These are phyloP conservation scores for Didymella pomorum DNA, from an alignment of 2,329 filamentous ascomycete species.

Conservation along the genomic window DNA sequence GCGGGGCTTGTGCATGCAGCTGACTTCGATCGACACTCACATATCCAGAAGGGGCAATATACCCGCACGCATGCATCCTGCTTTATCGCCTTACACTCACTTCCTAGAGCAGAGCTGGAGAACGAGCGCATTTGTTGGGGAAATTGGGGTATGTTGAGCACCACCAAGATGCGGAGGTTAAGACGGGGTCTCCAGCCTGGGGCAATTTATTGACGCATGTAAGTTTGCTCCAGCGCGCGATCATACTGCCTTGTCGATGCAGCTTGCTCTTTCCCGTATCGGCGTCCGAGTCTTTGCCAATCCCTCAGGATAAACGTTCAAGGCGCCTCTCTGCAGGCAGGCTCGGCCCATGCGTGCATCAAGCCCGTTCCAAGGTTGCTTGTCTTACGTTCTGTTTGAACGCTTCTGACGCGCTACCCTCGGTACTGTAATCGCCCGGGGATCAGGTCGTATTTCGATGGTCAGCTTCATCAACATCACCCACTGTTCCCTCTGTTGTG, in stretches of 20 bases:
- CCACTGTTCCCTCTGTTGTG: neutral
- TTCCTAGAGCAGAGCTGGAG: slow-evolving; percentile 13
- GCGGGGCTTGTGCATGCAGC: slow-evolving; percentile 14
- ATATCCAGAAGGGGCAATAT: slow-evolving; percentile 6
- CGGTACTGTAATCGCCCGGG: slow-evolving; percentile 4
- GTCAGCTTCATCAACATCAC: neutral
- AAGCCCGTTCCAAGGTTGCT: slow-evolving; percentile 3
- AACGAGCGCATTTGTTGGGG: slow-evolving; percentile 4
- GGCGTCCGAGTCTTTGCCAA: slow-evolving; percentile 1
- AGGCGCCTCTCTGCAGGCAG: neutral
- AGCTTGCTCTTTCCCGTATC: neutral
- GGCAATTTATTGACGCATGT: slow-evolving; percentile 3
- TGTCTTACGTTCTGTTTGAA: neutral
- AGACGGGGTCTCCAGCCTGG: slow-evolving; percentile 12
- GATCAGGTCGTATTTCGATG: neutral
- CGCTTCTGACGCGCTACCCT: neutral
- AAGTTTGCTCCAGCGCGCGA: neutral
- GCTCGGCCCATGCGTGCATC: slow-evolving; percentile 6
- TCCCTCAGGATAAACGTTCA: slow-evolving; percentile 3
- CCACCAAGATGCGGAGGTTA: slow-evolving; percentile 1
- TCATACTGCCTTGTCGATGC: neutral
- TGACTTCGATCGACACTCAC: slow-evolving; percentile 14
- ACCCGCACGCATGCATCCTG: slow-evolving; percentile 3
- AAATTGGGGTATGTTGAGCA: neutral
- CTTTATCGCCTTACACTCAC: slow-evolving; percentile 1